A percentile compares a stretch with the other conserved stretches of the same genome.
Conservation (phyloP, 345 rosid genomes). For the Rhodamnia argentea region DNA sequence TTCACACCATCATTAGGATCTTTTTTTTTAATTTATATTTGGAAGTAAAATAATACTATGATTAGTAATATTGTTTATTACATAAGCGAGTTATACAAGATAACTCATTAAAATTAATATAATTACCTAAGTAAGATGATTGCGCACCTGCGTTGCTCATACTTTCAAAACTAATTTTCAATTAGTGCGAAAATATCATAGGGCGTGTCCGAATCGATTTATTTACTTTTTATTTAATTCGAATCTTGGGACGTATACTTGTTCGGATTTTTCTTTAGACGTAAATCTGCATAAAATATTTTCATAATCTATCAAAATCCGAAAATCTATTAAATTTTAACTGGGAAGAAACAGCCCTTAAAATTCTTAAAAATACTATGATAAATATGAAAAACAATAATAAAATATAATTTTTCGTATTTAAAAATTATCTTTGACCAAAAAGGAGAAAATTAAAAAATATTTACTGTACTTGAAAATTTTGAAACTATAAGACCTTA, state of each 20-base stretch:
- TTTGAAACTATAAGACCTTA: not conserved
- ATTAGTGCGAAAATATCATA: not conserved
- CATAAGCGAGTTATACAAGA: rapidly evolving
- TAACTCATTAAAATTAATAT: not conserved
- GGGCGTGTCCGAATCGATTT: no score
- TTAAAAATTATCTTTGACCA: no score
- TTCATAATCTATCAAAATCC: not conserved
- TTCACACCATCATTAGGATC: not conserved
- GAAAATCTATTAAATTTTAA: not conserved
- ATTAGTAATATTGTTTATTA: rapidly evolving
- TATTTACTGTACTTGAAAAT: not conserved
- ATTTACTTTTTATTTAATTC: no score
- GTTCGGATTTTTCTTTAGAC: no score
- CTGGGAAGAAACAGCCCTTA: rapidly evolving
- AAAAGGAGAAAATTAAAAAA: not conserved
- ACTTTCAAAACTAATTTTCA: no score
- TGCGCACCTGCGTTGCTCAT: rapidly evolving
- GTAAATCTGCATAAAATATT: not conserved
- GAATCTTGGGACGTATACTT: no score
- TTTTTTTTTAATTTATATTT: not conserved
- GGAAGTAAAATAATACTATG: not conserved
- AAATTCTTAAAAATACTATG: not conserved
- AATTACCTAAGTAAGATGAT: not conserved
- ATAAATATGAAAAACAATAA: no score
- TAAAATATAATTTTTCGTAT: not conserved